A percentile compares a stretch with the other conserved stretches of the same genome.
These are phyloP conservation scores for Kwoniella botswanensis DNA, from an alignment of 768 basidiomycete species.

Conservation along the genomic window DNA sequence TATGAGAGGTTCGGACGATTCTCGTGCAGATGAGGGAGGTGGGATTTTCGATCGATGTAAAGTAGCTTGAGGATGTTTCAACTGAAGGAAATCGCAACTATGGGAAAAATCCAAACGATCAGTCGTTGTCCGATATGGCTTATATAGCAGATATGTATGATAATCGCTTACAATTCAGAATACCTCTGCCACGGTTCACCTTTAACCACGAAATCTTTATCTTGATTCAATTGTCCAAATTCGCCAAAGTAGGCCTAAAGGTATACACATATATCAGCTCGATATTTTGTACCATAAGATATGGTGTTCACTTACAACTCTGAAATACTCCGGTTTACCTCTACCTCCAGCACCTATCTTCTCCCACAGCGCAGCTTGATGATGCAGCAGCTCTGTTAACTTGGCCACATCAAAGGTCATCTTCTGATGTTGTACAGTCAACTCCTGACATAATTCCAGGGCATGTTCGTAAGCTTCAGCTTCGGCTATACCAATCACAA, in stretches of 20 bases:
- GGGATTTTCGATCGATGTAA: constrained; percentile 74
- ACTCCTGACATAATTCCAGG: constrained; percentile 88
- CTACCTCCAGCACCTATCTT: constrained; percentile 77
- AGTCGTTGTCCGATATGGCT: constrained; percentile 39
- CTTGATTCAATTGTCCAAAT: constrained; percentile 77
- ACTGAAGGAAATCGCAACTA: constrained; percentile 82
- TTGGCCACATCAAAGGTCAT: constrained; percentile 90
- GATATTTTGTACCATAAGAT: neutral
- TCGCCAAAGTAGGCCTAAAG: constrained; percentile 78
- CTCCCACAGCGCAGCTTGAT: constrained; percentile 85
- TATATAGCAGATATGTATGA: constrained; percentile 1
- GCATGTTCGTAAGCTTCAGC: constrained; percentile 98
- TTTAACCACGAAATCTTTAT: constrained; percentile 92
- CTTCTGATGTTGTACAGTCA: constrained; percentile 83
- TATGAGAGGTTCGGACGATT: constrained; percentile 79
- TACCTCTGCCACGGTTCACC: constrained; percentile 94
- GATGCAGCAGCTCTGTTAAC: constrained; percentile 80
- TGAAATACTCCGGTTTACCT: constrained; percentile 90
- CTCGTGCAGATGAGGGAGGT: constrained; percentile 78
- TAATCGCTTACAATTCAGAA: constrained; percentile 46
- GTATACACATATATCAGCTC: neutral
- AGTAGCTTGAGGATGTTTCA: constrained; percentile 84
- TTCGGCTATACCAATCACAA: constrained; percentile 66
- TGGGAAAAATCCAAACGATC: constrained; percentile 57
- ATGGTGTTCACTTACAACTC: constrained; percentile 63